Evolutionary conservation across 2,329 filamentous ascomycete species (phyloP).

Genomic region (Trichothecium sympodiale): DNA sequence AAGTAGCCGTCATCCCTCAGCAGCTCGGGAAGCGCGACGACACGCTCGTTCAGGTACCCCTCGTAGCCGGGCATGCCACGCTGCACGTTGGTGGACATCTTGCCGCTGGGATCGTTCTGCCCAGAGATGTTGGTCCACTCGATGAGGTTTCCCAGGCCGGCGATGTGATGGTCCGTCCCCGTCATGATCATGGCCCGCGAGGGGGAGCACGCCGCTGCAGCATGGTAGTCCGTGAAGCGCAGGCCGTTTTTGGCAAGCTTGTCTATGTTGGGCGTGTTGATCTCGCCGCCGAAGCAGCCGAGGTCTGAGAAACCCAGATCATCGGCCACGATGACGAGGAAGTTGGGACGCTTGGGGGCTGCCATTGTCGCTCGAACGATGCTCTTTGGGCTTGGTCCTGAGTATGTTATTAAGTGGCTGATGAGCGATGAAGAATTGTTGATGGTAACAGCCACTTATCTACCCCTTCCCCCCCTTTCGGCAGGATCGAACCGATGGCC

Average conservation of each 20-base stretch:
- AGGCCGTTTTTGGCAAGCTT: slow-evolving; percentile 27
- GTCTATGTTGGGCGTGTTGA: slow-evolving; percentile 19
- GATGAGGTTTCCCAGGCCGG: slow-evolving; percentile 45
- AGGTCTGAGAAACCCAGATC: slow-evolving; percentile 21
- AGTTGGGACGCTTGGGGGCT: slow-evolving; percentile 17
- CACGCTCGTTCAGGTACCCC: slow-evolving; percentile 49
- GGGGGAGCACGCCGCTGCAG: slow-evolving; percentile 53
- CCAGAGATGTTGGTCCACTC: slow-evolving; percentile 28
- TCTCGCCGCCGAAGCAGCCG: slow-evolving; percentile 19
- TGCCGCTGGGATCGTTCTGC: slow-evolving; percentile 5
- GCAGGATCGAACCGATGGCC: no score
- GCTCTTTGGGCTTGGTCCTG: no score
- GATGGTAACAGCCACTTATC: no score
- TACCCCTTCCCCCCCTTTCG: no score
- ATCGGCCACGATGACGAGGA: slow-evolving; percentile 22
- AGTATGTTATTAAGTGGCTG: no score
- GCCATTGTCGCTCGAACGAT: neutral
- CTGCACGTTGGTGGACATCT: slow-evolving; percentile 23
- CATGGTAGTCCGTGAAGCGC: slow-evolving; percentile 54
- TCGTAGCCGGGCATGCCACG: slow-evolving; percentile 50
- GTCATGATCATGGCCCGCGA: slow-evolving; percentile 57
- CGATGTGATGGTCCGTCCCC: slow-evolving; percentile 42
- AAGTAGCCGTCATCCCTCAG: slow-evolving; percentile 47
- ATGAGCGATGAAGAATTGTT: no score
- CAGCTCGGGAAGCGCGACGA: slow-evolving; percentile 47